phyloP scores from a whole-genome alignment of 345 rosid genomes.

The Erysimum cheiranthoides region DNA sequence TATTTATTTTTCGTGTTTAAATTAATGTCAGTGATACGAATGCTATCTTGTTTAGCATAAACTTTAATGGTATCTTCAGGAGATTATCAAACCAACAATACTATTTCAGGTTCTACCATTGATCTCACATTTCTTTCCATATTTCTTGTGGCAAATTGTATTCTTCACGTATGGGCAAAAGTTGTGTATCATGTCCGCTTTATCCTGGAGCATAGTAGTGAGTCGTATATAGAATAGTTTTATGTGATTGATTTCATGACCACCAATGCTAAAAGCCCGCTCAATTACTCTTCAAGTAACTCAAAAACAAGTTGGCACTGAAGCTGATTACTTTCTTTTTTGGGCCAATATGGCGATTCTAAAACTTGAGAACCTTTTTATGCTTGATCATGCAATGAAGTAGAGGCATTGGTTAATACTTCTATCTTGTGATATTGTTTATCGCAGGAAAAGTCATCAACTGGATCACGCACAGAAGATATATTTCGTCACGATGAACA shows the following conservation, averaged over 20 bases:
- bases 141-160: not conserved
- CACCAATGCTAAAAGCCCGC: not conserved
- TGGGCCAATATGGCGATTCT: not conserved
- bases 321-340: not conserved
- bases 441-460: slow-evolving; percentile 81
- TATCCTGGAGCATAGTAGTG: not conserved
- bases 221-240: slow-evolving; percentile 10
- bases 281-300: slow-evolving; percentile 12
- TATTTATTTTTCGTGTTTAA: not conserved
- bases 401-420: slow-evolving; percentile 35
- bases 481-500: slow-evolving; percentile 63
- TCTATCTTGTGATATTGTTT: slow-evolving; percentile 55
- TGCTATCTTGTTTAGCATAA: not conserved
- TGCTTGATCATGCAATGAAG: slow-evolving; percentile 27
- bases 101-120: slow-evolving; percentile 9
- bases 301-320: slow-evolving; percentile 11
- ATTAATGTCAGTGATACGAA: not conserved
- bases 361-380: slow-evolving; percentile 10
- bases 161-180: slow-evolving; percentile 2
- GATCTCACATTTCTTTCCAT: slow-evolving; percentile 4
- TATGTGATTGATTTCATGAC: not conserved
- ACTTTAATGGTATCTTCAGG: not conserved
- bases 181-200: not conserved
- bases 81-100: not conserved
- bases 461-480: slow-evolving; percentile 62